A percentile compares a stretch with the other conserved stretches of the same genome.
phyloP scores from a whole-genome alignment of 257 asterid species.

The Ocimum tenuiflorum region DNA sequence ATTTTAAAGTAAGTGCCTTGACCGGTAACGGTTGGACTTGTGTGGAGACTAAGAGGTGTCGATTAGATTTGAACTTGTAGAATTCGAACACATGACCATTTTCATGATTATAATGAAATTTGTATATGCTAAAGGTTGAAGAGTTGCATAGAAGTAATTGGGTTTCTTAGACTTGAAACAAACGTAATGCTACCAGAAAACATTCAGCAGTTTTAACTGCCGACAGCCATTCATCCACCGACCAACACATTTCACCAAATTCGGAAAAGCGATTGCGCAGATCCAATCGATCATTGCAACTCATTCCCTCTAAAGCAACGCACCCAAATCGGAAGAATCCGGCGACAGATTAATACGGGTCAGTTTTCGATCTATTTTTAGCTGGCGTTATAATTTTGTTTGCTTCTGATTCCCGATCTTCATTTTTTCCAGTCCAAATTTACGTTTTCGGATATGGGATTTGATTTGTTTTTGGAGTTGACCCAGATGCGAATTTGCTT shows the following conservation, averaged over 20 bases:
- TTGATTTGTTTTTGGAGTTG: not conserved
- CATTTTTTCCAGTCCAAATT: not conserved
- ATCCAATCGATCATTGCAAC: slow-evolving; percentile 20
- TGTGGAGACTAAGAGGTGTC: no score
- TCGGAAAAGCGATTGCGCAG: not conserved
- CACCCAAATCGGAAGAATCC: not conserved
- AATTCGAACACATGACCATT: not conserved
- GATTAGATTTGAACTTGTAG: not conserved
- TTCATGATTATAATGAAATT: not conserved
- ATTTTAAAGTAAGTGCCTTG: no score
- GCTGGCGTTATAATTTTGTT: not conserved
- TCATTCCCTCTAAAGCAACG: not conserved
- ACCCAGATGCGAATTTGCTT: slow-evolving; percentile 9
- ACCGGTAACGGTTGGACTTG: no score
- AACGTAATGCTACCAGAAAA: slow-evolving; percentile 16
- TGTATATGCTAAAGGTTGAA: not conserved
- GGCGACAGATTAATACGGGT: slow-evolving; percentile 5
- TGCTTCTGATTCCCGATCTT: slow-evolving; percentile 16
- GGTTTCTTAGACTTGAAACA: slow-evolving; percentile 19
- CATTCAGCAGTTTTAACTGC: slow-evolving; percentile 28
- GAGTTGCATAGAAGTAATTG: not conserved
- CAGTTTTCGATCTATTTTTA: slow-evolving; percentile 21
- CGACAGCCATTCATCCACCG: slow-evolving; percentile 24
- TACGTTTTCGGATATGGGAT: not conserved
- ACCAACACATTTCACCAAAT: slow-evolving; percentile 20